Conservation (phyloP, 345 rosid species). For the Populus nigra region DNA sequence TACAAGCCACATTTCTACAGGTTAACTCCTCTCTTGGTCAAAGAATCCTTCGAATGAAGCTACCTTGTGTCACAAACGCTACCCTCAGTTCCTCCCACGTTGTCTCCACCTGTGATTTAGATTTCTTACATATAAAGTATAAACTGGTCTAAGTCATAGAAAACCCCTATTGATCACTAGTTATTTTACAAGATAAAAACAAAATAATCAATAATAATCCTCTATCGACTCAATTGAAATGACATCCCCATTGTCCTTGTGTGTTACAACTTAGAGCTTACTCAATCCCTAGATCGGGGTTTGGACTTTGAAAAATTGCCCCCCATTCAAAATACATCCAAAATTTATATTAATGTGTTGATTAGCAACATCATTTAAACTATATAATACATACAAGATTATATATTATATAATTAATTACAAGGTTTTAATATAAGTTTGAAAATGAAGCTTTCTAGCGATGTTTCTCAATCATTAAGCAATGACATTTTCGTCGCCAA, state of each 20-base stretch:
- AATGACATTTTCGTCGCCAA: slow-evolving; percentile 32
- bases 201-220: slow-evolving; percentile 20
- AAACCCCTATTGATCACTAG: neutral
- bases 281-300: slow-evolving; percentile 48
- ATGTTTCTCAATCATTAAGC: slow-evolving; percentile 41
- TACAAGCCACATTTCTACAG: neutral
- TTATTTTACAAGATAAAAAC: slow-evolving; percentile 2
- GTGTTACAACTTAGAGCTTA: slow-evolving; percentile 11
- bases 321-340: slow-evolving; percentile 48
- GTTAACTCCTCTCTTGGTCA: slow-evolving; percentile 14
- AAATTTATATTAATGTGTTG: slow-evolving; percentile 1
- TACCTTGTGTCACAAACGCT: slow-evolving; percentile 9
- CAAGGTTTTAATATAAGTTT: slow-evolving; percentile 5
- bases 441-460: slow-evolving; percentile 37
- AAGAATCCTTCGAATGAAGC: slow-evolving; percentile 14
- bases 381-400: neutral
- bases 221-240: slow-evolving; percentile 20
- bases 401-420: too few relatives aligned
- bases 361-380: slow-evolving; percentile 1
- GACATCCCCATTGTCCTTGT: slow-evolving; percentile 23
- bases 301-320: slow-evolving; percentile 66
- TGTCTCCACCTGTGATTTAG: slow-evolving; percentile 34
- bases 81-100: slow-evolving; percentile 20
- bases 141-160: neutral
- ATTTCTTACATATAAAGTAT: slow-evolving; percentile 11